Base-by-base conservation (phyloP, 2,329 filamentous ascomycete genomes). In the Aschersonia sp. region DNA sequence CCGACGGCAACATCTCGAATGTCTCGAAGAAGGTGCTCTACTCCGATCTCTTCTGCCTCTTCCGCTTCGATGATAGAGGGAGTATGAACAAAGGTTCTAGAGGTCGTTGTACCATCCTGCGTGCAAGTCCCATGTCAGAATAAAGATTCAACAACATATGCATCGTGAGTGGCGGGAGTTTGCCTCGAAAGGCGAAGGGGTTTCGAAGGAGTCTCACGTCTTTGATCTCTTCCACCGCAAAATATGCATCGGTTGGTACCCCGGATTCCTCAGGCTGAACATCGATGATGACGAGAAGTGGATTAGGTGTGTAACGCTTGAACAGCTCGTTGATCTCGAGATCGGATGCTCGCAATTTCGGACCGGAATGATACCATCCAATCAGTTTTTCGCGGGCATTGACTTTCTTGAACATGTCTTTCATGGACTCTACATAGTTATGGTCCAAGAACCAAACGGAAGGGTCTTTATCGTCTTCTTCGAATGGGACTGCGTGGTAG, bases 361-460 rank as follows among this genome's bases (percentile, higher is more conserved):
- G 92, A 42, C 92, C 92, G 28, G 92, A 94, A 70, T 98, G 92
- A 69, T 98, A 98, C 92, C 92, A 98, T 62, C 92, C 92, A 76
- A 98, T 94, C 65, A 98, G 78, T 80, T 97, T 97, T 73, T 98
- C 92, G 54, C 87, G 77, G 52, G 92, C 92, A 72, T 98, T 98
- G 75, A 98, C 89, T 73, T 97, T 97, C 76, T 98, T 98, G 78
- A 98, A 98, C 92, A 98, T 98, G 68, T 97, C 92, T 71, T 92
- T 94, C 92, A 98, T 98, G 58, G 84, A 87, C 70, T 98, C 92
- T 67, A 98, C 86, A 62, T 96, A 98, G 77, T 97, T 97, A 77
- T 98, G 92, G 66, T 98, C 92, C 55, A 98, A 72, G 65, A 97
- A 98, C 92, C 92, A 98, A 63, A 98, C 92, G 38, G 91, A 94